Evolutionary conservation across 805 yeast species (phyloP).

Genomic region (Kregervanrija pseudodelftensis): DNA sequence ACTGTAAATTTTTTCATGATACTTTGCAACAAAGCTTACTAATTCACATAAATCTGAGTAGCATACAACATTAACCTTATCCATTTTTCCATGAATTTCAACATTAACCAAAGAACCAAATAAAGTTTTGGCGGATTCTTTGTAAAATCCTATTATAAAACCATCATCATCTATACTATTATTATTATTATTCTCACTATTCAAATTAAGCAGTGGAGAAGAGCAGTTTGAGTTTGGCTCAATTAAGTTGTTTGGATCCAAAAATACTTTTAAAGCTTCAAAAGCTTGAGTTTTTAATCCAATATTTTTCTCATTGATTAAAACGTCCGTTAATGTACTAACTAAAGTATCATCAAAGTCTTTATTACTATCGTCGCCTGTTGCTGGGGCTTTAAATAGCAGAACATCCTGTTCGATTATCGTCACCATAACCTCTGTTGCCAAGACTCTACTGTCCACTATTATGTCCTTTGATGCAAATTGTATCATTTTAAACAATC

Average conservation of each 20-base stretch:
- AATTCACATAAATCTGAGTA: slow-evolving; percentile 53
- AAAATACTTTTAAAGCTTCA: slow-evolving; percentile 70
- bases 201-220: slow-evolving; percentile 7
- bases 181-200: slow-evolving; percentile 3
- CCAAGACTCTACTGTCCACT: slow-evolving; percentile 50
- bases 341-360: slow-evolving; percentile 42
- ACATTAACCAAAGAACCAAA: slow-evolving; percentile 23
- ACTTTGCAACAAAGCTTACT: slow-evolving; percentile 56
- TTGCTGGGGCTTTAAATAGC: slow-evolving; percentile 35
- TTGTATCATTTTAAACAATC: slow-evolving; percentile 61
- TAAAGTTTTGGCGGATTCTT: slow-evolving; percentile 29
- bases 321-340: slow-evolving; percentile 46
- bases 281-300: slow-evolving; percentile 77
- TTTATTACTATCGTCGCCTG: slow-evolving; percentile 30
- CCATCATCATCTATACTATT: slow-evolving; percentile 21
- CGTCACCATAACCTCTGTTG: slow-evolving; percentile 73
- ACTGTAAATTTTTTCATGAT: slow-evolving; percentile 52
- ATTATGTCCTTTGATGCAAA: slow-evolving; percentile 58
- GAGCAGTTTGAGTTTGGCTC: slow-evolving; percentile 8
- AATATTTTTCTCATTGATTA: slow-evolving; percentile 55
- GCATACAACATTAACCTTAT: slow-evolving; percentile 4
- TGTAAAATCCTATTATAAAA: slow-evolving; percentile 56
- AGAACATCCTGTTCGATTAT: slow-evolving; percentile 80
- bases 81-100: neutral
- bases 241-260: slow-evolving; percentile 43